These are phyloP conservation scores for Pyrus hybrid DNA, from an alignment of 331 rosid species.

Conservation along the genomic window DNA sequence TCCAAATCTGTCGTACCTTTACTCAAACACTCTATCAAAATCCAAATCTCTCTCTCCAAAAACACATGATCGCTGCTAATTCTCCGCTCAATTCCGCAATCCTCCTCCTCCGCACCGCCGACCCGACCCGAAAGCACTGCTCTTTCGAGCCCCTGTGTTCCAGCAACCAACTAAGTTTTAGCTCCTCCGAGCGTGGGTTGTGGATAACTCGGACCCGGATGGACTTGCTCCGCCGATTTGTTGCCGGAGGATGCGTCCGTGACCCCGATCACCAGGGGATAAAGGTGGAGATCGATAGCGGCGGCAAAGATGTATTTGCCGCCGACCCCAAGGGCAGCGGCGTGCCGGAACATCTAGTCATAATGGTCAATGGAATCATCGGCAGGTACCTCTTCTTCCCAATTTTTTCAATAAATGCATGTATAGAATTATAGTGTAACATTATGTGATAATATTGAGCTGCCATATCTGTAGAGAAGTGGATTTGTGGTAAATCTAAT, in stretches of 20 bases:
- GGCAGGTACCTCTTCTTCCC: slow-evolving; percentile 48
- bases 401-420: not conserved
- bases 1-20: too few relatives aligned
- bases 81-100: slow-evolving; percentile 19
- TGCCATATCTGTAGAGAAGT: not conserved
- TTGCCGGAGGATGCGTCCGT: slow-evolving; percentile 9
- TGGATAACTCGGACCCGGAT: slow-evolving; percentile 19
- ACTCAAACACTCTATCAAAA: not conserved
- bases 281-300: slow-evolving; percentile 32
- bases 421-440: not conserved
- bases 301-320: slow-evolving; percentile 35
- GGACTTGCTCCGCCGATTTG: slow-evolving; percentile 19
- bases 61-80: slow-evolving; percentile 35
- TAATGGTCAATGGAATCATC: slow-evolving; percentile 89
- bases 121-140: slow-evolving; percentile 2
- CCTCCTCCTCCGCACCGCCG: not conserved
- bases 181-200: slow-evolving; percentile 17
- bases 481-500: too few relatives aligned
- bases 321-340: not conserved
- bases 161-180: slow-evolving; percentile 19
- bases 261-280: slow-evolving; percentile 12
- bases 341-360: slow-evolving; percentile 60
- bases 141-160: not conserved
- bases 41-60: not conserved
- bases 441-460: not conserved